Evolutionary conservation across 2,329 filamentous ascomycete species (phyloP), one percentile per base, ranked within the genome.

Genomic region (Cytospora schulzeri): DNA sequence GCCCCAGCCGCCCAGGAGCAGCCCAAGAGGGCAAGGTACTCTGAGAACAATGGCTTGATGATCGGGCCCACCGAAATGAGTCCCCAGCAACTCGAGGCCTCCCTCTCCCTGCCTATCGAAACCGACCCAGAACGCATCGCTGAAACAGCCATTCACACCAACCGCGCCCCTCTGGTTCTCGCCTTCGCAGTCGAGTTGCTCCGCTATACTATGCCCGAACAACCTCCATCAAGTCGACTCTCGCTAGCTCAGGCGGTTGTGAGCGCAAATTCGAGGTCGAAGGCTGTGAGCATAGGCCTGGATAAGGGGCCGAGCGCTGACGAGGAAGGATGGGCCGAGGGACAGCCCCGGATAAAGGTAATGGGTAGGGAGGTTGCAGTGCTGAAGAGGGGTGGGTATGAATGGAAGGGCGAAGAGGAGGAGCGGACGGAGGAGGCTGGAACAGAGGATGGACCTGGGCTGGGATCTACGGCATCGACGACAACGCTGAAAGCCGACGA

Each of bases 161-260:
- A 96, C 71, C 83, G 93, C 48, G 92, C 93, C 2, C 92, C 93
- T 1, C 78, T 96, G 1, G 87, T 96, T 1, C 81, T 96, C 6
- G 92, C 92, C 0, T 96, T 96, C 75, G 88, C 90, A 0, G 85
- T 92, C 17, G 85, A 87, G 66, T 73, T 94, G 57, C 74, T 96
- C 55, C 88, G 90, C 54, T 88, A 90, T 72, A 96, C 91, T 0
- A 94, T 93, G 89, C 91, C 92, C 0, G 88, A 91, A 69, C 93
- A 97, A 73, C 92, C 92, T 3, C 81, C 89, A 3, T 95, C 91
- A n/a, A 94, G 91, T 73, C 83, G 91, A 55, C 78, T 96, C 24
- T 96, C 92, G 72, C 79, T 97, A 24, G 91, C 89, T 0, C 92
- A 96, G 75, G 92, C 91, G 0, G 88, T 95, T 1, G 91, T 96